These are phyloP conservation scores for Tulasnella sp. DNA, from an alignment of 768 basidiomycete species.

Conservation along the genomic window DNA sequence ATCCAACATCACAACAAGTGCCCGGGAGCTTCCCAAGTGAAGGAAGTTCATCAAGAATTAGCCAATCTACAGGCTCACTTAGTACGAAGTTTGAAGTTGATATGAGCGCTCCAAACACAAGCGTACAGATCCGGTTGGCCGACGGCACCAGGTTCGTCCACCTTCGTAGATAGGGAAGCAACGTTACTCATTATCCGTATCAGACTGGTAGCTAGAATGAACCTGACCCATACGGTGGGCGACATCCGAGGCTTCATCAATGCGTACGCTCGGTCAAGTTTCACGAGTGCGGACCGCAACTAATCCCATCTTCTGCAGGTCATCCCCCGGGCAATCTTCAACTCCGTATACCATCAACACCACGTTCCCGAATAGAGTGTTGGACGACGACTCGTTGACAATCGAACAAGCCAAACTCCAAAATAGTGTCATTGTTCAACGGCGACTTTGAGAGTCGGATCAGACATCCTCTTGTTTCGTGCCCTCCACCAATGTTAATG, in stretches of 20 bases:
- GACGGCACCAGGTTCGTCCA: constrained; percentile 68
- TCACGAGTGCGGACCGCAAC: neutral
- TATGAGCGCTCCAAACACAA: constrained; percentile 68
- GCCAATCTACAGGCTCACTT: constrained; percentile 28
- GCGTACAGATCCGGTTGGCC: constrained; percentile 78
- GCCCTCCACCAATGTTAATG: too few relatives aligned
- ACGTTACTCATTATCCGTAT: neutral
- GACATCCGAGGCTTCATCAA: constrained; percentile 84
- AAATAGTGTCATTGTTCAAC: constrained; percentile 78
- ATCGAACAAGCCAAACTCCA: constrained; percentile 60
- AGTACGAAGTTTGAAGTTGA: constrained; percentile 70
- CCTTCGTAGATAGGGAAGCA: neutral
- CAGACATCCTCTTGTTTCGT: neutral
- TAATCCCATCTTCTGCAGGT: constrained; percentile 30
- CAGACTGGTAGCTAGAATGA: constrained; percentile 78
- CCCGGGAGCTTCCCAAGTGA: constrained; percentile 49
- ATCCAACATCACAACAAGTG: constrained; percentile 25
- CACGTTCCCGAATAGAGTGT: constrained; percentile 71
- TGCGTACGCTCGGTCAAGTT: constrained; percentile 43
- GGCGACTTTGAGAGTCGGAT: constrained; percentile 19
- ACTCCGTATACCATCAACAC: constrained; percentile 69
- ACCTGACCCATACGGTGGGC: constrained; percentile 76
- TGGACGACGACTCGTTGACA: constrained; percentile 54
- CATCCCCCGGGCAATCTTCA: constrained; percentile 50
- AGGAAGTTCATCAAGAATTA: constrained; percentile 13